Base-by-base conservation (phyloP, 306 rosid species). In the Oemleria cerasiformis region DNA sequence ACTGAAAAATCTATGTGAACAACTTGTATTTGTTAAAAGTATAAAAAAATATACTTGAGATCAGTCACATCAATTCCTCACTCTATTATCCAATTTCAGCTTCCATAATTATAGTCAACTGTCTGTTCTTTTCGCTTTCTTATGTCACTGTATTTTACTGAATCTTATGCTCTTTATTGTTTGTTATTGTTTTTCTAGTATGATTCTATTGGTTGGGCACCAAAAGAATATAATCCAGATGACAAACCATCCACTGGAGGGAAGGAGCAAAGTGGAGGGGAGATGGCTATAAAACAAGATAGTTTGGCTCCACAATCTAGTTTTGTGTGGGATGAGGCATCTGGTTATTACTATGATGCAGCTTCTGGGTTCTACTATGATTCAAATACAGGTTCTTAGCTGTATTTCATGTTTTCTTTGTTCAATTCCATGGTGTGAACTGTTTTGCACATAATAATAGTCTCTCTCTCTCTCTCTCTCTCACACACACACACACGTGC, bases 301-400 rank as follows among this genome's bases (percentile, higher is more conserved):
- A 83, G 84, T 54, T 63, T 73, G 77, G 97, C 96, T 67, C 97
- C 98, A 11, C 96, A 91, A 78, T 80, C 94, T 6, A 97, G 98
- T 84, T 94, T 94, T 79, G 90, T 94, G 34, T 94, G 98, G 98
- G 97, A 94, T 81, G 97, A 91, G 72, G 95, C 95, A 47, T 94
- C 98, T 40, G 97, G 98, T 72, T 94, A 94, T 85, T 94, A 94
- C 75, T 94, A 91, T n/a, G 98, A 94, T 75, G 91, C 98, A 71
- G 79, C 96, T 75, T 94, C 98, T 78, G 98, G 98, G 59, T 94
- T 94, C 83, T 94, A 94, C 86, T 94, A 91, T 85, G 98, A 94
- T 75, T 95, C 96, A 71, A 91, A 89, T 84, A 89, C 97, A 83
- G 98, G 97, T 91, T 68, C 53, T 77, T 10, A 20, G 36, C 49